These are phyloP conservation scores for Simmondsia chinensis DNA, from an alignment of 148 eudicot species.

Conservation along the genomic window DNA sequence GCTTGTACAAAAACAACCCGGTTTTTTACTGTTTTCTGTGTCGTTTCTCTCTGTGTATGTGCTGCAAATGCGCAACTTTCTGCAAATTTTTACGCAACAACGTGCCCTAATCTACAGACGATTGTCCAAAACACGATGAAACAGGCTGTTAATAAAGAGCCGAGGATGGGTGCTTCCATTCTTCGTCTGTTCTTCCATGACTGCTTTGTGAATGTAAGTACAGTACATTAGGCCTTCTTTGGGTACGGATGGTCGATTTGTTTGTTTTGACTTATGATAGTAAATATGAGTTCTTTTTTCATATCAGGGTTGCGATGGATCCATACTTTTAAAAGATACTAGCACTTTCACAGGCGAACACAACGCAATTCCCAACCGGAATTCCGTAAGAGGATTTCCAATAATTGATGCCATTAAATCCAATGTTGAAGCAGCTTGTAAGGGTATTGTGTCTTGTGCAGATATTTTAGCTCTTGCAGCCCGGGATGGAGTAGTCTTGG, in stretches of 20 bases:
- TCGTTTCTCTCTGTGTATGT: not conserved
- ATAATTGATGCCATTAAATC: slow-evolving; percentile 17
- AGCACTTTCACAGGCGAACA: slow-evolving; percentile 15
- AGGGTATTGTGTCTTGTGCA: slow-evolving; percentile 18
- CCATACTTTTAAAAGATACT: slow-evolving; percentile 5
- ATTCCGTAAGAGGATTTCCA: slow-evolving; percentile 19
- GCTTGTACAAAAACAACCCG: not conserved
- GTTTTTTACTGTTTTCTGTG: not conserved
- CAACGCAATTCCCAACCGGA: slow-evolving; percentile 13
- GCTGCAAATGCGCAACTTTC: slow-evolving; percentile 23
- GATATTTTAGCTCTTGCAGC: slow-evolving; percentile 31
- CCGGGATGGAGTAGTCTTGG: slow-evolving; percentile 19
- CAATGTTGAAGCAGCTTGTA: slow-evolving; percentile 18
- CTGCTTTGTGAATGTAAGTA: slow-evolving; percentile 28
- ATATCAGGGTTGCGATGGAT: slow-evolving; percentile 10
- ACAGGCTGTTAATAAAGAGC: slow-evolving; percentile 17
- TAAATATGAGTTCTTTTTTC: not conserved
- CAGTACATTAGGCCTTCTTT: not conserved
- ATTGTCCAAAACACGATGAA: slow-evolving; percentile 22
- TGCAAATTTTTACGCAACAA: slow-evolving; percentile 12
- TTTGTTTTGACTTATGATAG: not conserved
- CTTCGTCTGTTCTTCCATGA: slow-evolving; percentile 38
- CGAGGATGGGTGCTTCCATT: slow-evolving; percentile 29
- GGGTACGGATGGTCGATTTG: not conserved
- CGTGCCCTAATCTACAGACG: slow-evolving; percentile 21